phyloP scores from a whole-genome alignment of 169 alveolate species.

The Plasmodium yoelii region DNA sequence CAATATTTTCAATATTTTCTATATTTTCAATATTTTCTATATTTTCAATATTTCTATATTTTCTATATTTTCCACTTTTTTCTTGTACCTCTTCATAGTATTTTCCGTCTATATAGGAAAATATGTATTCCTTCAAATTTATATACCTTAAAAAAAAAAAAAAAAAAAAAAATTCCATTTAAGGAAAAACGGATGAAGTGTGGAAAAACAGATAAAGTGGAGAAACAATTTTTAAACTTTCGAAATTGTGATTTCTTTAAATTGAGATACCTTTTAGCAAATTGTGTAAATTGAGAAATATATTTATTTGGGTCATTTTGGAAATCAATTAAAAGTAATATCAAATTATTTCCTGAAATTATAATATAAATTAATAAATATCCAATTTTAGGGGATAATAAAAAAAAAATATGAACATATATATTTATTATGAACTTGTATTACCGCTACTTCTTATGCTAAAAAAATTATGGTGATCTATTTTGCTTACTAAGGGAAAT shows the following conservation, averaged over 20 bases:
- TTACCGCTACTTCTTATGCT: constrained; percentile 63
- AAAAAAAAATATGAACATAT: background rate
- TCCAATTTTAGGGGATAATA: background rate
- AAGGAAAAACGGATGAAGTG: too few relatives aligned
- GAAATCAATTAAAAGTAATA: constrained; percentile 45
- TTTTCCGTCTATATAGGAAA: constrained; percentile 65
- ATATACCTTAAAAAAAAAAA: constrained; percentile 32
- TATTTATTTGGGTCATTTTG: constrained; percentile 5
- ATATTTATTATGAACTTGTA: background rate
- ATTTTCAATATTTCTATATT: too few relatives aligned
- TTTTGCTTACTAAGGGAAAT: constrained; percentile 52
- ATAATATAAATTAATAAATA: background rate
- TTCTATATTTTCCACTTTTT: background rate
- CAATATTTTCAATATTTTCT: too few relatives aligned
- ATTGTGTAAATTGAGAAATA: constrained; percentile 17
- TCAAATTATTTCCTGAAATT: constrained; percentile 54
- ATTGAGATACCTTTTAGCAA: constrained; percentile 43
- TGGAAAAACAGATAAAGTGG: too few relatives aligned
- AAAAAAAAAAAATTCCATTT: background rate
- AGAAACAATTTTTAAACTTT: too few relatives aligned
- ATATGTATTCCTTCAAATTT: constrained; percentile 29
- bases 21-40: too few relatives aligned
- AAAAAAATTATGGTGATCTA: constrained; percentile 55
- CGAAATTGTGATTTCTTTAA: too few relatives aligned
- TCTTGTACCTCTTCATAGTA: constrained; percentile 48